Base-by-base conservation (phyloP, 140 eudicot species). In the Stevia rebaudiana region DNA sequence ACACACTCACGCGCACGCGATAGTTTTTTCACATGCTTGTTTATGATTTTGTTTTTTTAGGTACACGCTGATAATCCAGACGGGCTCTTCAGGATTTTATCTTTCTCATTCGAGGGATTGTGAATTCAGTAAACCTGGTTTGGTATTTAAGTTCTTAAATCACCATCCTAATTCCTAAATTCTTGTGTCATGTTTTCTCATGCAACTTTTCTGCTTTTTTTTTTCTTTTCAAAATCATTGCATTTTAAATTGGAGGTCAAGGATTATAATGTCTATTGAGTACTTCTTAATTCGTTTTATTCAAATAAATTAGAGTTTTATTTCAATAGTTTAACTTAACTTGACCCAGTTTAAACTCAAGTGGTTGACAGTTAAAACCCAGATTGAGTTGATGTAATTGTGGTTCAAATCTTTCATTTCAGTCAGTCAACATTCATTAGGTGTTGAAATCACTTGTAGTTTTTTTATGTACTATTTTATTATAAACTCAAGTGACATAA, bases 51-150 rank as follows among this genome's bases (percentile, higher is more conserved):
- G 33, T 35, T 76, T 23, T 23, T 23, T 61, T 80, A 90, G 97
- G 97, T 90, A 63, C 97, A 90, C 47, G 90, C 97, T 43, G 97
- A 90, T 81, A 90, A 90, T 76, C 97, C 97, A 22, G 95, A 90
- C 47, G 97, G 97, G 41, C 90, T 90, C 46, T 90, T 90, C 79
- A 82, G 33, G 83, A 86, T 90, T 73, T 94, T 90, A 67, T 86
- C 94, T 0, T 82, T 84, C 64, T 84, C 97, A 10, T 90, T 90
- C 78, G 86, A 82, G 74, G 95, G 94, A 51, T 51, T 71, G 48
- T 90, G 83, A 77, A 36, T 67, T 35, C 28, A 28, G 21, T 69
- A 39, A 61, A 46, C 60, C 17, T 73, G 52, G 72, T 62, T 71
- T 56, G 16, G 36, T 16, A 28, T 63, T 49, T 37, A 72, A 52